phyloP scores from a whole-genome alignment of 441 rosid genomes.

The Adansonia rubrostipa region DNA sequence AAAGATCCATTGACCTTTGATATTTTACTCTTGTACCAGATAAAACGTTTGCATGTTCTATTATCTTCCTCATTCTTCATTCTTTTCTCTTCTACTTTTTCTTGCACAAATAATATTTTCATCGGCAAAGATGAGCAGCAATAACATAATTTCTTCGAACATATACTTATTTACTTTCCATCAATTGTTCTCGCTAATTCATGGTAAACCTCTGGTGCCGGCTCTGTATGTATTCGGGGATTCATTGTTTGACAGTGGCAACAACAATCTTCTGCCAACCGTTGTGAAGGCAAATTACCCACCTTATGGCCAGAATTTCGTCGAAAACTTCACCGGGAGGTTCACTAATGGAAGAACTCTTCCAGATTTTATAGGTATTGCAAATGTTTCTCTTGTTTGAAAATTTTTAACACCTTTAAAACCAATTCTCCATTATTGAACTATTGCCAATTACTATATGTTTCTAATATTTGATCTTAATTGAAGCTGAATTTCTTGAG shows the following conservation, averaged over 20 bases:
- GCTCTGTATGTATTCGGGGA: conserved; percentile 59
- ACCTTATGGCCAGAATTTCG: conserved; percentile 38
- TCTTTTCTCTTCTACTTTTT: neutral
- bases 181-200: neutral
- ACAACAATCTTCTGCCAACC: conserved; percentile 50
- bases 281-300: conserved; percentile 32
- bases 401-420: neutral
- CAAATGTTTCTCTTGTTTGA: neutral
- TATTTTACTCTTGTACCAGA: neutral
- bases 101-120: neutral
- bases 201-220: conserved; percentile 36
- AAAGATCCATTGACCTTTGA: neutral
- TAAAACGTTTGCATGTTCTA: no score
- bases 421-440: neutral
- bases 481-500: conserved; percentile 45
- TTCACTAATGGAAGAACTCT: conserved; percentile 38
- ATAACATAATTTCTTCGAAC: neutral
- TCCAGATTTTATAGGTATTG: conserved; percentile 35
- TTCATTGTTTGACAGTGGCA: conserved; percentile 53
- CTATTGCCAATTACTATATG: neutral
- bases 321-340: conserved; percentile 33
- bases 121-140: neutral
- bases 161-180: neutral
- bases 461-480: no score
- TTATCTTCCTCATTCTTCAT: neutral